Base-by-base conservation (phyloP, 805 yeast genomes). In the Wickerhamiella allomyrinae region DNA sequence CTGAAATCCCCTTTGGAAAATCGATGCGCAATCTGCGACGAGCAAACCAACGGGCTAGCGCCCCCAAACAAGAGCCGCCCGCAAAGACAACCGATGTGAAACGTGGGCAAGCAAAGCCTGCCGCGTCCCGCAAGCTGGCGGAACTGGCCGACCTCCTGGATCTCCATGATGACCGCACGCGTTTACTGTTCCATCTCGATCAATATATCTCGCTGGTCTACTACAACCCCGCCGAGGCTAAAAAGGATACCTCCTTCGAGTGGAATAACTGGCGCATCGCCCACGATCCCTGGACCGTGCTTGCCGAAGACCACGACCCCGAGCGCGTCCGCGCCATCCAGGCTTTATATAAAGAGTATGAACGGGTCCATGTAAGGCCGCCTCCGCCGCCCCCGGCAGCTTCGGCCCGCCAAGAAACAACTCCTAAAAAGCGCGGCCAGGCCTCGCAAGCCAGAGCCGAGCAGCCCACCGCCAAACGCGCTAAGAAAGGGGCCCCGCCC, bases 261-360 rank as follows among this genome's bases (percentile, higher is more conserved):
- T 61, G 57, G 43, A 52, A 54, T 10, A 52, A 57, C 44, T 63
- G 54, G 46, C 45, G 54, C 27, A 40, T 29, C 41, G 41, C 39
- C 13, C 50, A 61, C 39, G 64, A 61, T 40, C 56, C 67, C 11
- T 70, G 74, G 74, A 49, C 42, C 20, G 40, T 41, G 11, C 47
- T 46, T 5, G 42, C 36, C 11, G 19, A 23, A 19, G 41, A 40
- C 2, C 46, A 45, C 3, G 49, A 48, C 27, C 44, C 51, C 13
- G 43, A 48, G 23, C 38, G 48, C 10, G 44, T 50, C 5, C 47
- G 42, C 25, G 25, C 19, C 17, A 40, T 40, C 13, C 43, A 29
- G 8, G 22, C 36, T 0, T 46, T 39, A 1, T 42, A 43, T 21
- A 44, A 45, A 40, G 39, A 14, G n/a, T 21, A 20, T n/a, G 14